These are phyloP conservation scores for Pichia sp. DNA, from an alignment of 1,139 yeast genomes.

Conservation along the genomic window DNA sequence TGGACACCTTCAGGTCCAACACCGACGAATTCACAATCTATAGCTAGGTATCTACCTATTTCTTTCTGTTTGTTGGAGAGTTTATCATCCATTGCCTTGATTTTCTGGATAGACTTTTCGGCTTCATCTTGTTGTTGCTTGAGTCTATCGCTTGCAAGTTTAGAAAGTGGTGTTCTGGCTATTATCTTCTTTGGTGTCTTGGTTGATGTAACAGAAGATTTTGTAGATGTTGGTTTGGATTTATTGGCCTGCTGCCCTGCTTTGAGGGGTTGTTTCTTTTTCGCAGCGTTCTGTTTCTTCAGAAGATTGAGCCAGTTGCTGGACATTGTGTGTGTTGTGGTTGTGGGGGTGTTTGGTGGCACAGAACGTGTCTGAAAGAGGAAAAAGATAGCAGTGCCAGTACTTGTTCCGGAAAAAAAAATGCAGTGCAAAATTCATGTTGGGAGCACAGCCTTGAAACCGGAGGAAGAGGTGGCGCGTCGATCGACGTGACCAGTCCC, in stretches of 20 bases:
- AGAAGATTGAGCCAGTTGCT: slow-evolving; percentile 17
- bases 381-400: too few relatives aligned
- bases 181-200: neutral
- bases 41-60: slow-evolving; percentile 72
- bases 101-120: neutral
- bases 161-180: neutral
- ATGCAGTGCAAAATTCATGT: neutral
- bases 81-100: neutral
- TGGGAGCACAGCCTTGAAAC: neutral
- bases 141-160: neutral
- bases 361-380: too few relatives aligned
- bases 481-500: too few relatives aligned
- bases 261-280: neutral
- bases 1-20: slow-evolving; percentile 70
- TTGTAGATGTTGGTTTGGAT: neutral
- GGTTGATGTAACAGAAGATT: neutral
- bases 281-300: neutral
- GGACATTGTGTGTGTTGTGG: slow-evolving; percentile 2
- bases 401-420: neutral
- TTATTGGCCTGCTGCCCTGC: neutral
- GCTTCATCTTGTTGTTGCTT: neutral
- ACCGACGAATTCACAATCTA: slow-evolving; percentile 96
- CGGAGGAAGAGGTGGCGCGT: too few relatives aligned
- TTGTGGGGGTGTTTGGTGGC: neutral
- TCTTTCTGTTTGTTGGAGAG: slow-evolving; percentile 25